Percentiles rank a stretch among this genome's conserved stretches.
Conservation (phyloP, 2,329 filamentous ascomycete species). For the Neonectria coccinea region DNA sequence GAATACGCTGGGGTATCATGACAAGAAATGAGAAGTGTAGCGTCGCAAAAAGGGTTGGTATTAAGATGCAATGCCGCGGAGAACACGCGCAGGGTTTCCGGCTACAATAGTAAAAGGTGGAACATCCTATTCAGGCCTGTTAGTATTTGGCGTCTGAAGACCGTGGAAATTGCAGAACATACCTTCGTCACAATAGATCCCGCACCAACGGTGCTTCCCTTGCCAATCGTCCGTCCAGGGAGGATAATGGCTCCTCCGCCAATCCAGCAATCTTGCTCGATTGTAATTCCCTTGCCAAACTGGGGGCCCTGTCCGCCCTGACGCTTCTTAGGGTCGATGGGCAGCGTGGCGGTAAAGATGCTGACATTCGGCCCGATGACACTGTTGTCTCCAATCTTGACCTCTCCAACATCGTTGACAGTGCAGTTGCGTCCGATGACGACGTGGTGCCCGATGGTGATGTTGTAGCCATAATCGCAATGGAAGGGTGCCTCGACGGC, state of each 20-base stretch:
- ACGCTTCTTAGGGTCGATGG: constrained; percentile 78
- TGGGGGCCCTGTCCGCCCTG: constrained; percentile 80
- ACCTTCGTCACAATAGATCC: constrained; percentile 87
- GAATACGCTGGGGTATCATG: constrained; percentile 49
- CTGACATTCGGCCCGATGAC: constrained; percentile 87
- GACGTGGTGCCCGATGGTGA: constrained; percentile 86
- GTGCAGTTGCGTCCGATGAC: constrained; percentile 85
- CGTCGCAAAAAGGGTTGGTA: constrained; percentile 29
- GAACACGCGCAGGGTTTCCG: constrained; percentile 75
- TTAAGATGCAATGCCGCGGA: constrained; percentile 54
- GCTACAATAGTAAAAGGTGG: constrained; percentile 76
- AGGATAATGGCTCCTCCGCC: constrained; percentile 82
- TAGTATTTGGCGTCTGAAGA: constrained; percentile 28
- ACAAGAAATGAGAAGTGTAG: constrained; percentile 39
- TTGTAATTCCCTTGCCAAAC: constrained; percentile 76
- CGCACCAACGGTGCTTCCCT: constrained; percentile 82
- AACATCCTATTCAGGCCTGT: constrained; percentile 62
- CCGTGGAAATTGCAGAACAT: constrained; percentile 39
- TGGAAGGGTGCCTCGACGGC: constrained; percentile 89
- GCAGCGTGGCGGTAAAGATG: constrained; percentile 81
- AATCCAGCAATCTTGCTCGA: constrained; percentile 89
- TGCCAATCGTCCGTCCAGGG: constrained; percentile 83
- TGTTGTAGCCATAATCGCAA: constrained; percentile 97
- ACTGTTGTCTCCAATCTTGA: constrained; percentile 82
- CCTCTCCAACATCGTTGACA: constrained; percentile 86